These are phyloP conservation scores for Yarrowia keelungensis DNA, from an alignment of 805 yeast species.

Conservation along the genomic window DNA sequence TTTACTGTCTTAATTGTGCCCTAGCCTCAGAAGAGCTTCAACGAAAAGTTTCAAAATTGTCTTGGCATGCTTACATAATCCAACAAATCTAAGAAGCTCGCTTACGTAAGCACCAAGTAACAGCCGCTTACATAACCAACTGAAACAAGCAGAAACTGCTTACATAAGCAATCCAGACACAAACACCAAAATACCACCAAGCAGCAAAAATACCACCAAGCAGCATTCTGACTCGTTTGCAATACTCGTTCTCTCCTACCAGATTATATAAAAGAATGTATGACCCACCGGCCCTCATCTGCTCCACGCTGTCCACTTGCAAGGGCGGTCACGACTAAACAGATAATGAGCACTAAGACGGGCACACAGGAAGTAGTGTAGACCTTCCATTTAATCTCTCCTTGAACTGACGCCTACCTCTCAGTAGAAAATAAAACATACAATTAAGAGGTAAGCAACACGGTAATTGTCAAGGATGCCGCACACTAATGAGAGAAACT, in stretches of 20 bases:
- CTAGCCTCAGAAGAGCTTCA: too few relatives aligned
- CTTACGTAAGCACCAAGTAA: too few relatives aligned
- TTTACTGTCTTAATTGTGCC: too few relatives aligned
- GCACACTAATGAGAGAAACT: conserved; percentile 55
- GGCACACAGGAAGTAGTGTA: conserved; percentile 43
- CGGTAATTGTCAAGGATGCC: conserved; percentile 82
- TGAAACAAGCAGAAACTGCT: too few relatives aligned
- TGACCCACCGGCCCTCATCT: conserved; percentile 72
- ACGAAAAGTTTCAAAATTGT: too few relatives aligned
- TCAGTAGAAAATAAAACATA: conserved; percentile 48
- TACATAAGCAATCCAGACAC: too few relatives aligned
- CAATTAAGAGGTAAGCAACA: conserved; percentile 64
- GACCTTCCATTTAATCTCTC: conserved; percentile 61
- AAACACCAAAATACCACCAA: too few relatives aligned
- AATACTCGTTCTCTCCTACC: neutral
- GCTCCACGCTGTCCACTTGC: conserved; percentile 52
- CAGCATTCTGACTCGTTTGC: too few relatives aligned
- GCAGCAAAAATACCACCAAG: too few relatives aligned
- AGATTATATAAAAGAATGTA: conserved; percentile 51
- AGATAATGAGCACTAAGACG: conserved; percentile 72
- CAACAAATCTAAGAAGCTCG: too few relatives aligned
- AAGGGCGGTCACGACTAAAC: conserved; percentile 49
- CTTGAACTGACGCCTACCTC: conserved; percentile 73
- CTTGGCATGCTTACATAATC: too few relatives aligned
- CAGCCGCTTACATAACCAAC: too few relatives aligned